Evolutionary conservation across 2,329 filamentous ascomycete species (phyloP).

Genomic region (Penicillium sp.): DNA sequence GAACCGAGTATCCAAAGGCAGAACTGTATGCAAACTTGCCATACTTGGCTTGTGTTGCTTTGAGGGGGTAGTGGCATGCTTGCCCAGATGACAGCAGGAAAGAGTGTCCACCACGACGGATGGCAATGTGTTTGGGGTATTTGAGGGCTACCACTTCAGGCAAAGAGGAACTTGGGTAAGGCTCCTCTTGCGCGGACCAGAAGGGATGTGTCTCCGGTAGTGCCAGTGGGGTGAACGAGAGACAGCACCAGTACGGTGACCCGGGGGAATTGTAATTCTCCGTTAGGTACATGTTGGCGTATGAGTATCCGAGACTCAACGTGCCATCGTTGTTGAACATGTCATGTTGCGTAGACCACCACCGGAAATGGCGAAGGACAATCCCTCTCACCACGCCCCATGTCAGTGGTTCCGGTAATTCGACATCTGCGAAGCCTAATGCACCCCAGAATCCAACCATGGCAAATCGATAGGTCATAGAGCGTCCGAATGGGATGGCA

Average conservation of each 20-base stretch:
- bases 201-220: conserved; percentile 70
- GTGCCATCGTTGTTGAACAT: conserved; percentile 76
- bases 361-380: conserved; percentile 70
- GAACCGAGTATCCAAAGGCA: conserved; percentile 74
- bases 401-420: conserved; percentile 68
- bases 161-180: conserved; percentile 56
- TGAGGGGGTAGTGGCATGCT: conserved; percentile 79
- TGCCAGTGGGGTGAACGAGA: conserved; percentile 72
- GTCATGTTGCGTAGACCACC: conserved; percentile 74
- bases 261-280: conserved; percentile 83
- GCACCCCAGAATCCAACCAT: conserved; percentile 85
- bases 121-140: conserved; percentile 72
- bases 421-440: conserved; percentile 71
- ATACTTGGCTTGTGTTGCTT: conserved; percentile 79
- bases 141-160: conserved; percentile 60
- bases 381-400: conserved; percentile 80
- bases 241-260: conserved; percentile 72
- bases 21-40: conserved; percentile 76
- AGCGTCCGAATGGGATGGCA: conserved; percentile 74
- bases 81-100: conserved; percentile 76
- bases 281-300: conserved; percentile 77
- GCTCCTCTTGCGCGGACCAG: conserved; percentile 68
- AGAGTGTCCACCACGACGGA: conserved; percentile 69
- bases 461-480: conserved; percentile 77
- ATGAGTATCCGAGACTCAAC: conserved; percentile 72